These are phyloP conservation scores for Microcyclosporella mali DNA, from an alignment of 2,329 filamentous ascomycete species.

Conservation along the genomic window DNA sequence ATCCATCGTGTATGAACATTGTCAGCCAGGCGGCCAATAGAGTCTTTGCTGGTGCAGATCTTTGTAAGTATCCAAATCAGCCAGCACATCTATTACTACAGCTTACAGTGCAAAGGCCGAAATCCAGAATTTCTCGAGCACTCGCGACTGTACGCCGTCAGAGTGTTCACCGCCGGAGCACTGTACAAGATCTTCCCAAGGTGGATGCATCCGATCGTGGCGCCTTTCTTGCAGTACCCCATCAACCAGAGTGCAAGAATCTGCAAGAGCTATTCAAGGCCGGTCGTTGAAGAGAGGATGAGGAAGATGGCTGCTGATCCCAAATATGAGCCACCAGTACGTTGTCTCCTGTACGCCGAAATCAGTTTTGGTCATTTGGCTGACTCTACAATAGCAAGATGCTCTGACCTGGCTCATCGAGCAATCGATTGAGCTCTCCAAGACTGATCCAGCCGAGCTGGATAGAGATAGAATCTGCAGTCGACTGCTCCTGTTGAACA, in stretches of 20 bases:
- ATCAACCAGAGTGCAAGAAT: background rate
- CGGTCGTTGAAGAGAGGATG: constrained; percentile 3
- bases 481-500: constrained; percentile 20
- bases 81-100: no score
- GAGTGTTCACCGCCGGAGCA: constrained; percentile 15
- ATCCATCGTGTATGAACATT: constrained; percentile 18
- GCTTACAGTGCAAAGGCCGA: constrained; percentile 1
- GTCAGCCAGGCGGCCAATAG: constrained; percentile 21
- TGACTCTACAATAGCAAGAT: constrained; percentile 3
- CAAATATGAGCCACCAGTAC: constrained; percentile 4
- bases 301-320: background rate
- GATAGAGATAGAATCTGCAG: constrained; percentile 13
- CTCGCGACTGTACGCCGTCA: constrained; percentile 14
- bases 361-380: no score
- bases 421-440: constrained; percentile 13
- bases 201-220: constrained; percentile 12
- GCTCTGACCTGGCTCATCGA: constrained; percentile 20
- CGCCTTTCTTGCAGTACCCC: constrained; percentile 2
- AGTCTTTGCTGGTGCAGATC: constrained; percentile 17
- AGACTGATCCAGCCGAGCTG: constrained; percentile 10
- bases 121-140: constrained; percentile 15
- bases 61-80: no score
- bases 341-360: no score
- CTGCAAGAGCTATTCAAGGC: constrained; percentile 5
- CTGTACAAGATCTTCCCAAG: constrained; percentile 16